These are phyloP conservation scores for Sambucus nigra DNA, from an alignment of 129 eudicot species.

Conservation along the genomic window DNA sequence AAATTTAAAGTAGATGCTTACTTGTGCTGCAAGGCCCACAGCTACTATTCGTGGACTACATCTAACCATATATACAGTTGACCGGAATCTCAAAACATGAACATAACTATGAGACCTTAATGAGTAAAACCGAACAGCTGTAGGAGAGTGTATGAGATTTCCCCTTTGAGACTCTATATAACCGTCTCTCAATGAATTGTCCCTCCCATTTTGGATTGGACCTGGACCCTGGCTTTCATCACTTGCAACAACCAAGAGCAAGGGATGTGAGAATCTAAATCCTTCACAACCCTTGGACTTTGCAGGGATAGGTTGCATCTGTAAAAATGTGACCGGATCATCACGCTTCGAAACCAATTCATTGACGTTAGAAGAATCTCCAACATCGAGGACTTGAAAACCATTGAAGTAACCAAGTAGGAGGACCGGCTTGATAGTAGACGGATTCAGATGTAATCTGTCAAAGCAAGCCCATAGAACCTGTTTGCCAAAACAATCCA, in stretches of 20 bases:
- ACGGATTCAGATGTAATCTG: constrained; percentile 54
- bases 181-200: no score
- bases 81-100: constrained; percentile 70
- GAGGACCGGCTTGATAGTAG: constrained; percentile 52
- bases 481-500: constrained; percentile 40
- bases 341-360: constrained; percentile 90
- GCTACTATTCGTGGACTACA: constrained; percentile 94
- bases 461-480: constrained; percentile 94
- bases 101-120: constrained; percentile 76
- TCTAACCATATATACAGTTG: constrained; percentile 85
- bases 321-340: constrained; percentile 81
- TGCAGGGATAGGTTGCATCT: constrained; percentile 81
- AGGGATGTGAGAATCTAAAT: constrained; percentile 64
- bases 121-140: constrained; percentile 85
- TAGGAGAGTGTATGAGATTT: constrained; percentile 44
- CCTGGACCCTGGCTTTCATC: constrained; percentile 48
- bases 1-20: constrained; percentile 26
- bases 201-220: constrained; percentile 32
- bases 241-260: constrained; percentile 87
- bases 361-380: constrained; percentile 68
- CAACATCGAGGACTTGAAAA: constrained; percentile 94
- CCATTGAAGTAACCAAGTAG: constrained; percentile 90
- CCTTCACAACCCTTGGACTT: constrained; percentile 45
- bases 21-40: constrained; percentile 91
- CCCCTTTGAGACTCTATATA: constrained; percentile 36